Evolutionary conservation across 2,329 filamentous ascomycete genomes (phyloP), one percentile per base, ranked within the genome.

Genomic region (Bipolaris gigantea): DNA sequence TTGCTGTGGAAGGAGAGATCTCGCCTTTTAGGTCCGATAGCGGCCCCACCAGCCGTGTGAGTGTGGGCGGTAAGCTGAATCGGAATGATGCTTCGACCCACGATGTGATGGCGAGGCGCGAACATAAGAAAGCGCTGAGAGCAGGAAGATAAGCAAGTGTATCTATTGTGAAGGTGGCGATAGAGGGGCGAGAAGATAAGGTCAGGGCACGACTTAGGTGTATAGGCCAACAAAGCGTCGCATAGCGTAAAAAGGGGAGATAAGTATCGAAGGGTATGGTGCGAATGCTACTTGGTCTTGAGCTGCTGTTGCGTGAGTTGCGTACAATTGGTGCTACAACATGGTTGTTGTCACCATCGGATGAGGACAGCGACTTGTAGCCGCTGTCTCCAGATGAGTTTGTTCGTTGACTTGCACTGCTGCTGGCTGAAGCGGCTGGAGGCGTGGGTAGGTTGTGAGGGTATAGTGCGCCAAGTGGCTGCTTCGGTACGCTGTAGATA

Each of bases 1-100:
- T 61, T 3, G 59, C 44, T 1, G 63, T 70, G 3, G 60, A 60
- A 2, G 66, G 63, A 1, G 65, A 60, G 13, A 70, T 57, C 19
- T 59, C 58, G 1, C 48, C 34, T 39, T 66, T 67, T 6, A 69
- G 32, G 13, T 51, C 52, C 1, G 58, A 49, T 7, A 72, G 42
- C 3, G 70, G 58, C 0, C 67, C 68, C 2, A 71, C 53, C 2
- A 72, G 61, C 2, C 68, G 65, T 1, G 64, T 65, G 9, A 72
- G 56, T 13, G 68, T 71, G 0, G 69, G 69, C 3, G 69, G 67
- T 1, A 72, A 49, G 30, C 56, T 63, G 34, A 70, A 71, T 0
- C 65, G 63, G 55, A 65, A 71, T 0, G 69, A 72, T 7, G 69
- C 68, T 56, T 72, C 69, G 25, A 68, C 66, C 69, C 69, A 72